Conservation (phyloP, 1,284 basidiomycete genomes). For the Athelia sp. region DNA sequence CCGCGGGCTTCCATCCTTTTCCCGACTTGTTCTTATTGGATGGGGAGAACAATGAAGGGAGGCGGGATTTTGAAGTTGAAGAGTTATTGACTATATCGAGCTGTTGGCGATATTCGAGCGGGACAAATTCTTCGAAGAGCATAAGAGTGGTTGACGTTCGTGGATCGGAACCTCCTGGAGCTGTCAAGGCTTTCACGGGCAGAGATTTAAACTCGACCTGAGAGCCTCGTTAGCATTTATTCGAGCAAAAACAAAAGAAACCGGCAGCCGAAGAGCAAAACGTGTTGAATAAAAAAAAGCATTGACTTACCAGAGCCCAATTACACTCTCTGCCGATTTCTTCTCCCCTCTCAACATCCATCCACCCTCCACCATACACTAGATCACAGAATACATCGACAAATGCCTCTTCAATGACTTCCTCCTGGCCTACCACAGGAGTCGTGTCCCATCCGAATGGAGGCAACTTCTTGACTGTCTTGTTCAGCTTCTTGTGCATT, state of each 20-base stretch:
- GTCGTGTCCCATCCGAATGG: slow-evolving; percentile 84
- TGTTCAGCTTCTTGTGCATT: slow-evolving; percentile 73
- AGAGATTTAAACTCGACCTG: slow-evolving; percentile 83
- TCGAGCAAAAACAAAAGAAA: background rate
- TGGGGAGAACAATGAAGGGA: slow-evolving; percentile 45
- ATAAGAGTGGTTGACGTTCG: slow-evolving; percentile 57
- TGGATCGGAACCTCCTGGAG: slow-evolving; percentile 34
- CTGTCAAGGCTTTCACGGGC: slow-evolving; percentile 25
- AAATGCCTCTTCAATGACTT: slow-evolving; percentile 82
- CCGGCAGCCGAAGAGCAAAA: slow-evolving; percentile 1
- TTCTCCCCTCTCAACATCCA: slow-evolving; percentile 69
- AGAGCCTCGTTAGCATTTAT: background rate
- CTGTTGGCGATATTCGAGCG: slow-evolving; percentile 77
- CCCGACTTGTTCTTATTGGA: slow-evolving; percentile 35
- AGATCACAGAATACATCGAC: slow-evolving; percentile 85
- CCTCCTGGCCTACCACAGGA: slow-evolving; percentile 66
- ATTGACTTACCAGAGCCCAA: slow-evolving; percentile 77
- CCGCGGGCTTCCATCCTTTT: slow-evolving; percentile 59
- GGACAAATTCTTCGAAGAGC: slow-evolving; percentile 86
- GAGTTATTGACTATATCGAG: slow-evolving; percentile 39
- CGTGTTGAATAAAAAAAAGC: slow-evolving; percentile 1
- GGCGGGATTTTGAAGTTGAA: slow-evolving; percentile 34
- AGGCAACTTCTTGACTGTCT: slow-evolving; percentile 74
- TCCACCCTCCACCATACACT: slow-evolving; percentile 76
- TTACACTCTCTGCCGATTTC: slow-evolving; percentile 79